These are phyloP conservation scores for Citrullus colocynthis DNA, from an alignment of 306 rosid species.

Conservation along the genomic window DNA sequence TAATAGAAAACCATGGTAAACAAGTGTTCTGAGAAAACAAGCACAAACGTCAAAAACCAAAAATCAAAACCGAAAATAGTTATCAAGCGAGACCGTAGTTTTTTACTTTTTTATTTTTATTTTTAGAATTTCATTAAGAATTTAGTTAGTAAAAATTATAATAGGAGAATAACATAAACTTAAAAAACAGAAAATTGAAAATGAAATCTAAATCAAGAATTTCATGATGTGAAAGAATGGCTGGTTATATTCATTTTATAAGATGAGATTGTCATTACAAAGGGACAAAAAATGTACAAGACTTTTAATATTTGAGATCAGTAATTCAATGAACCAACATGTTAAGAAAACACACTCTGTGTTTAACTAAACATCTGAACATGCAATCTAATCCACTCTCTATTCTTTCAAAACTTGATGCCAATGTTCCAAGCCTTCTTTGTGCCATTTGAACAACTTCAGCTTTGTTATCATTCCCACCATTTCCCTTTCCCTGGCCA, in stretches of 20 bases:
- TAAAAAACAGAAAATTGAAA: too few species aligned
- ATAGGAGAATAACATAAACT: too few species aligned
- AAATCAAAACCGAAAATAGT: too few species aligned
- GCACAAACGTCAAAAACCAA: too few species aligned
- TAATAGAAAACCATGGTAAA: too few species aligned
- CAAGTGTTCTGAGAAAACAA: too few species aligned
- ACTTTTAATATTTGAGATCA: neutral
- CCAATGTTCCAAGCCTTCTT: constrained; percentile 31
- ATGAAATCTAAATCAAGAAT: neutral
- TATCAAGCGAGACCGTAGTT: too few species aligned
- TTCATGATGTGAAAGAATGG: neutral
- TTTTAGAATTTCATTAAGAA: too few species aligned
- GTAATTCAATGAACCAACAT: constrained; percentile 30
- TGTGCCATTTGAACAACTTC: constrained; percentile 32
- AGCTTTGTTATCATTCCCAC: constrained; percentile 10
- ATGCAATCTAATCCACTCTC: constrained; percentile 44
- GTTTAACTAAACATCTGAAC: constrained; percentile 51
- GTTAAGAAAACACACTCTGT: constrained; percentile 66
- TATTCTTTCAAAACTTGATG: constrained; percentile 25
- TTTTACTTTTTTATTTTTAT: too few species aligned
- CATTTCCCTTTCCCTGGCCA: constrained; percentile 8
- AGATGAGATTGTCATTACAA: neutral
- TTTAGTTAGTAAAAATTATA: too few species aligned
- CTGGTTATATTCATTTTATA: neutral
- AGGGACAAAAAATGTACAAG: neutral